A percentile compares a stretch with the other conserved stretches of the same genome.
These are phyloP conservation scores for Xerocomellus amylosporus DNA, from an alignment of 768 basidiomycete species.

Conservation along the genomic window DNA sequence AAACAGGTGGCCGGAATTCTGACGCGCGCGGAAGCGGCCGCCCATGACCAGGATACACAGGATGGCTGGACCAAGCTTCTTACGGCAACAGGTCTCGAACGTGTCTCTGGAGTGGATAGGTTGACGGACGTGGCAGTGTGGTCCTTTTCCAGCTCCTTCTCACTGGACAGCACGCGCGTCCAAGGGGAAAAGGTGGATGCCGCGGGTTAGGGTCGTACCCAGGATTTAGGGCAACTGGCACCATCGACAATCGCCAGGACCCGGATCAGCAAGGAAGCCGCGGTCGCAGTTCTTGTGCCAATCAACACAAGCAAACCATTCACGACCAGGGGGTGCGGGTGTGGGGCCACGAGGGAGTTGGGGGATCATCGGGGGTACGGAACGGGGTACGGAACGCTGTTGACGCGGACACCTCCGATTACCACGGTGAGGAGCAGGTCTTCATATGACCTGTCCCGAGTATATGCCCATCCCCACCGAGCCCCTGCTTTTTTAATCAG, in stretches of 20 bases:
- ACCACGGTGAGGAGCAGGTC: slow-evolving; percentile 17
- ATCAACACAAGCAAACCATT: slow-evolving; percentile 13
- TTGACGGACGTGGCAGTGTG: slow-evolving; percentile 4
- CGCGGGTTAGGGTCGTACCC: slow-evolving; percentile 16
- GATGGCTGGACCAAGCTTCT: slow-evolving; percentile 11
- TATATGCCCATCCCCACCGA: slow-evolving; percentile 2
- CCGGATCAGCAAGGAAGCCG: slow-evolving; percentile 28
- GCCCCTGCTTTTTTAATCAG: slow-evolving; percentile 14
- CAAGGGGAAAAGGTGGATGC: background rate
- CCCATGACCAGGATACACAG: slow-evolving; percentile 13
- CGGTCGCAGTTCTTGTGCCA: slow-evolving; percentile 13
- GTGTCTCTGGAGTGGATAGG: background rate
- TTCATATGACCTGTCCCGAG: slow-evolving; percentile 24
- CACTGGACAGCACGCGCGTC: background rate
- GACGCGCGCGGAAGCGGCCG: slow-evolving; percentile 17
- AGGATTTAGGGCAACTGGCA: slow-evolving; percentile 22
- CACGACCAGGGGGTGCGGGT: slow-evolving; percentile 1
- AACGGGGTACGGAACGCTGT: slow-evolving; percentile 4
- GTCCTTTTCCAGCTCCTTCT: slow-evolving; percentile 1
- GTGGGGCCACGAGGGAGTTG: background rate
- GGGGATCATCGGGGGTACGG: slow-evolving; percentile 10
- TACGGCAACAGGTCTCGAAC: slow-evolving; percentile 5
- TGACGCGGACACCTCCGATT: slow-evolving; percentile 17
- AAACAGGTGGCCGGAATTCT: slow-evolving; percentile 5
- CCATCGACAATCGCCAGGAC: slow-evolving; percentile 28